These are phyloP conservation scores for Calonectria crousiana DNA, from an alignment of 2,329 filamentous ascomycete genomes.

Conservation along the genomic window DNA sequence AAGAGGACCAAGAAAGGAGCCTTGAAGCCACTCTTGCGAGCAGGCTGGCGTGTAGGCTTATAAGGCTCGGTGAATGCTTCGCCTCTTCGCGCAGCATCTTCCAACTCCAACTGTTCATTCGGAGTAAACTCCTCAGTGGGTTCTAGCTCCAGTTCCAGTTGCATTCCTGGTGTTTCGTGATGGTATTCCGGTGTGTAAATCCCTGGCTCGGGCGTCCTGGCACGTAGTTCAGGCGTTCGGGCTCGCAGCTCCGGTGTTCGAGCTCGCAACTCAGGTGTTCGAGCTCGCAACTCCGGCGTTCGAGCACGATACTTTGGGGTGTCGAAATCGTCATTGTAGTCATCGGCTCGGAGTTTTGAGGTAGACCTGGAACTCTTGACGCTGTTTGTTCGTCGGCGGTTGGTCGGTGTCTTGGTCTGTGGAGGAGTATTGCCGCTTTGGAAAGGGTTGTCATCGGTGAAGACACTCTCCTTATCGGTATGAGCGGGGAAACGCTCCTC, in stretches of 20 bases:
- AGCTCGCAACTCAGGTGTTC: slow-evolving; percentile 52
- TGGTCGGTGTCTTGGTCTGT: slow-evolving; percentile 59
- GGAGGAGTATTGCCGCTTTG: slow-evolving; percentile 82
- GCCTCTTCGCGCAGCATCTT: slow-evolving; percentile 72
- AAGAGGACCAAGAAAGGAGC: slow-evolving; percentile 80
- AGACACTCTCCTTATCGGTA: slow-evolving; percentile 71
- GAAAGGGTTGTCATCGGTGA: slow-evolving; percentile 93
- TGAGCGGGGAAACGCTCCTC: slow-evolving; percentile 39
- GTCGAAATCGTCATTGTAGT: slow-evolving; percentile 36
- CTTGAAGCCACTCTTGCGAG: slow-evolving; percentile 63
- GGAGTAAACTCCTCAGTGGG: slow-evolving; percentile 94
- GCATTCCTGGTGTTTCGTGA: neutral
- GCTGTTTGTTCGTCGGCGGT: slow-evolving; percentile 64
- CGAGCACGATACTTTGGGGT: slow-evolving; percentile 58
- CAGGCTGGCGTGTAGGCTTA: slow-evolving; percentile 51
- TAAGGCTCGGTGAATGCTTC: slow-evolving; percentile 59
- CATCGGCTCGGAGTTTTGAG: slow-evolving; percentile 59
- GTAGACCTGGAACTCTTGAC: slow-evolving; percentile 56
- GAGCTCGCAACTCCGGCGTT: slow-evolving; percentile 41
- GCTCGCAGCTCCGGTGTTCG: slow-evolving; percentile 39
- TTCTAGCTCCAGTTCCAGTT: slow-evolving; percentile 58
- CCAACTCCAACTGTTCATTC: slow-evolving; percentile 85
- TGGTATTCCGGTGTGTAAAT: neutral
- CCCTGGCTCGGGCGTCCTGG: neutral
- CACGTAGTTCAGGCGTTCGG: slow-evolving; percentile 47